Base-by-base conservation (phyloP, 2,329 filamentous ascomycete species). In the Mycocentrospora acerina region DNA sequence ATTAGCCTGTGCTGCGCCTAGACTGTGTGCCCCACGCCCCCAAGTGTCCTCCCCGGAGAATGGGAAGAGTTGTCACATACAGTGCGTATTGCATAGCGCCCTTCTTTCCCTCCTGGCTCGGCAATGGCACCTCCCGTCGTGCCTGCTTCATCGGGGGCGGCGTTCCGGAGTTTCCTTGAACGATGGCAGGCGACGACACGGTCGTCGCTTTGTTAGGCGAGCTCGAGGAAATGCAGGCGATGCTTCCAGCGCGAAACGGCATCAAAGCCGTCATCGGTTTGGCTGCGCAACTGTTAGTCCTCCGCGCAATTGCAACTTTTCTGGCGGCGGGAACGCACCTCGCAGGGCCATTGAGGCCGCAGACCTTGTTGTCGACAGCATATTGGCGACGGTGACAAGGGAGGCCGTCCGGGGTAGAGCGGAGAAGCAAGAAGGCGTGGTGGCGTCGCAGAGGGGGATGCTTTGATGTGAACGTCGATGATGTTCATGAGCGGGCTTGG, bases 41-140 rank as follows among this genome's bases (percentile, higher is more conserved):
- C 15, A n/a, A 12, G 15, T 11, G n/a, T 10, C n/a, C 14, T 29
- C 13, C 24, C 30, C n/a, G 12, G 4, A 13, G 17, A 8, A 14
- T 28, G 12, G 7, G 12, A 24, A 8, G 8, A 24, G 29, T 16
- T 13, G 17, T 13, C 14, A 81, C 86, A 56, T 86, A 91, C 86
- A 94, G 77, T 51, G 87, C 88, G 69, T 90, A 91, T 82, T 94
- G 86, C 60, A 91, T 75, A 43, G 81, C 81, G 57, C 86, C 83
- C 76, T 91, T 88, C 70, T 85, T 88, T 51, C 77, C 77, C 70
- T 89, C 84, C 72, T 94, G 83, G 68, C 85, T 90, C 50, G 85
- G 75, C 44, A 93, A 76, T 48, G 81, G 83, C 40, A 93, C 86
- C 71, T 91, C 85, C 44, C 60, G 61, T 65, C 79, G 80, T 57